These are phyloP conservation scores for Poterioochromonas sp. DNA, from an alignment of 352 stramenopile genomes.

Conservation along the genomic window DNA sequence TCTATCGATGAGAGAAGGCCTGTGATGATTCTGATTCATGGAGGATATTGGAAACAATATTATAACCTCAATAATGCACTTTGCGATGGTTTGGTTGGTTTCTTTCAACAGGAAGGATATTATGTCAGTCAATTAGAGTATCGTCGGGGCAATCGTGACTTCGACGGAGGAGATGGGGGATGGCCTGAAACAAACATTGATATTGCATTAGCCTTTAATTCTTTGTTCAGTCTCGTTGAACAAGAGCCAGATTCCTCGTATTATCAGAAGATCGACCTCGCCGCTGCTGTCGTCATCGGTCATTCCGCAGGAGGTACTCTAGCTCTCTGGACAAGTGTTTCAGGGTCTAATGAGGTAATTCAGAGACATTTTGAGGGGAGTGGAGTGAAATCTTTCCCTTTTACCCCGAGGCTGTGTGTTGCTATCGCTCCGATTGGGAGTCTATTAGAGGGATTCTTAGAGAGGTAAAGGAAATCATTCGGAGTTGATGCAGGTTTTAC, in stretches of 20 bases:
- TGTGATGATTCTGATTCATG: slow-evolving; percentile 6
- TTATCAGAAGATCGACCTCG: background rate
- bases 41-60: slow-evolving; percentile 17
- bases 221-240: background rate
- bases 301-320: slow-evolving; percentile 19
- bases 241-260: background rate
- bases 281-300: background rate
- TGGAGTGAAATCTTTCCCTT: background rate
- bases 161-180: background rate
- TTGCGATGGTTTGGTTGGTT: background rate
- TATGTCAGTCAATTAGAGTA: background rate
- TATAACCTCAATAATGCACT: slow-evolving; percentile 13
- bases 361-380: background rate
- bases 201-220: background rate
- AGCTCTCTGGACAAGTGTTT: background rate
- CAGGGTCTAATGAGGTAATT: background rate
- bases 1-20: too few relatives aligned
- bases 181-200: slow-evolving; percentile 21
- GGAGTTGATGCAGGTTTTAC: background rate
- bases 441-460: background rate
- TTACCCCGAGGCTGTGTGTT: slow-evolving; percentile 1
- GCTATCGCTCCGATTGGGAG: slow-evolving; percentile 17
- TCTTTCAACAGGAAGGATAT: background rate
- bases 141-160: background rate
- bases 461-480: slow-evolving; percentile 8